These are phyloP conservation scores for Solanum appendiculatum DNA, from an alignment of 257 asterid species.

Conservation along the genomic window DNA sequence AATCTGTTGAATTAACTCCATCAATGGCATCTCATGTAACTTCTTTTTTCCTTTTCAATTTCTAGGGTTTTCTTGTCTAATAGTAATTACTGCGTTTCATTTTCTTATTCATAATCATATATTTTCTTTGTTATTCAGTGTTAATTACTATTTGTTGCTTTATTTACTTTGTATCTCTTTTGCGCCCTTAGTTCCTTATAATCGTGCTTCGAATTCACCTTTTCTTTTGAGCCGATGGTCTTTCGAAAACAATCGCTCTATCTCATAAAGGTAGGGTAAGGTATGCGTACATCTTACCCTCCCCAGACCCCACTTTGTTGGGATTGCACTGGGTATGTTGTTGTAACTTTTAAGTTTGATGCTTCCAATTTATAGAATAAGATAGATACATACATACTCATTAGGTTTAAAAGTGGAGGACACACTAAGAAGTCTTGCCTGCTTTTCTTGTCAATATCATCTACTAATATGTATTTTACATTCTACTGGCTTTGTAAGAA, in stretches of 20 bases:
- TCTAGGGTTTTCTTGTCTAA: neutral
- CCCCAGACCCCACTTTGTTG: neutral
- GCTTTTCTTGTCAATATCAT: neutral
- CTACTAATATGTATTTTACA: neutral
- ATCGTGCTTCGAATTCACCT: neutral
- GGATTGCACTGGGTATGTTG: neutral
- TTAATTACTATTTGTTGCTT: neutral
- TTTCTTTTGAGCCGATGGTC: neutral
- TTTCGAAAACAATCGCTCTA: neutral
- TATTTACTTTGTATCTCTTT: neutral
- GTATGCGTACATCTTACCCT: neutral
- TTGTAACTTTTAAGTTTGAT: neutral
- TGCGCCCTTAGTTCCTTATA: neutral
- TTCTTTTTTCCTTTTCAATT: neutral
- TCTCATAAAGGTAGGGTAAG: neutral
- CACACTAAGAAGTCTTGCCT: neutral
- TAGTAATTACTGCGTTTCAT: neutral
- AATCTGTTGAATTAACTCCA: constrained; percentile 2
- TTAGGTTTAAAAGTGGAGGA: neutral
- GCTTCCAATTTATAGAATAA: neutral
- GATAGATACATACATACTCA: neutral
- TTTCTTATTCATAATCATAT: neutral
- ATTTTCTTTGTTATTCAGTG: neutral
- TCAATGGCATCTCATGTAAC: constrained; percentile 62
- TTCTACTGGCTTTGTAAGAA: constrained; percentile 22